A percentile compares a stretch with the other conserved stretches of the same genome.
Conservation (phyloP, 768 basidiomycete species). For the Termitomyces sp. region DNA sequence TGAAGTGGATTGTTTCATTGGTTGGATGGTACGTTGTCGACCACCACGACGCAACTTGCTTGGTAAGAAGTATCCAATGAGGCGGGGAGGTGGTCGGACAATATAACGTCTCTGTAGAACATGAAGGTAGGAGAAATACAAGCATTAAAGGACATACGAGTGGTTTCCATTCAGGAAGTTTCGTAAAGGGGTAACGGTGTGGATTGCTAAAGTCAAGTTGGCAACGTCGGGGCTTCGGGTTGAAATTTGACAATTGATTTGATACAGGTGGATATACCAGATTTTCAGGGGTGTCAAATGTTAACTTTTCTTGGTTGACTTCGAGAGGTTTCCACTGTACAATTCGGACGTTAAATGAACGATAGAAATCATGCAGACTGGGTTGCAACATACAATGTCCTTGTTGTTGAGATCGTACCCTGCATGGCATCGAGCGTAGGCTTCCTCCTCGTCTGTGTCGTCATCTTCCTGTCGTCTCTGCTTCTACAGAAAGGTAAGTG, state of each 20-base stretch:
- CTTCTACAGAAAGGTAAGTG: not conserved
- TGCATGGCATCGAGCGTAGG: constrained; percentile 10
- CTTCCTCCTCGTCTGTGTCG: constrained; percentile 13
- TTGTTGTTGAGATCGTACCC: constrained; percentile 25
- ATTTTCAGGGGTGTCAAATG: constrained; percentile 6
- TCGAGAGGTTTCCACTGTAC: constrained; percentile 16
- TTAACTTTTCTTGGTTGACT: constrained; percentile 9
- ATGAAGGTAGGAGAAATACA: not conserved
- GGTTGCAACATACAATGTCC: constrained; percentile 16
- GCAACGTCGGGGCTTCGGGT: not conserved
- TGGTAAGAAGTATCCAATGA: not conserved
- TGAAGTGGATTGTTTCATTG: constrained; percentile 19
- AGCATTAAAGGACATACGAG: not conserved
- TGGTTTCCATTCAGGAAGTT: constrained; percentile 11
- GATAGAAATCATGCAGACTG: not conserved
- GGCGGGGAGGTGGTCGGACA: not conserved
- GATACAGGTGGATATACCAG: constrained; percentile 7
- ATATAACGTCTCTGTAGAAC: constrained; percentile 1
- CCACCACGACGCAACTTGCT: constrained; percentile 5
- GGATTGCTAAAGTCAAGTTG: constrained; percentile 11
- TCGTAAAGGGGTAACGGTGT: not conserved
- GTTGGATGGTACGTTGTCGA: constrained; percentile 2
- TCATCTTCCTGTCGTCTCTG: constrained; percentile 2
- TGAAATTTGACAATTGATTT: constrained; percentile 2
- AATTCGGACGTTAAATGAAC: not conserved